phyloP scores from a whole-genome alignment of 768 basidiomycete species.

The Xanthoconium stramineum region DNA sequence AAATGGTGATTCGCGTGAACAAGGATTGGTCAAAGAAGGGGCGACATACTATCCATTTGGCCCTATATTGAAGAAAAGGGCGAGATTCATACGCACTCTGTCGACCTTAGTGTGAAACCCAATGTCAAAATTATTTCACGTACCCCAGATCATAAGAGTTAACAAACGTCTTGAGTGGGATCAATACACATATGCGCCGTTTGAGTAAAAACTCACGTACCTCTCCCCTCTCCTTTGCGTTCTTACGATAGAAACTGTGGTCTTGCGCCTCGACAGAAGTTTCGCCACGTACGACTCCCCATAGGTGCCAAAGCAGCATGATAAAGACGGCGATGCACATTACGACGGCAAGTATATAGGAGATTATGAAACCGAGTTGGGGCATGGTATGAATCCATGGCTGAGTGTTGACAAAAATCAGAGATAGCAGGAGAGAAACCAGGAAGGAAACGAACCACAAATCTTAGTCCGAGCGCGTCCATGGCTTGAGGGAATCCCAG shows the following conservation, averaged over 20 bases:
- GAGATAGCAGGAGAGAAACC: not conserved
- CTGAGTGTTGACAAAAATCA: constrained; percentile 13
- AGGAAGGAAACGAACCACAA: constrained; percentile 33
- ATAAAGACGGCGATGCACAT: constrained; percentile 71
- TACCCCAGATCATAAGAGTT: constrained; percentile 93
- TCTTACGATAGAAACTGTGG: constrained; percentile 68
- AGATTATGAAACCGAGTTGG: constrained; percentile 62
- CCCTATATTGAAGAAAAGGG: constrained; percentile 86
- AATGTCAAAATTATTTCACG: constrained; percentile 14
- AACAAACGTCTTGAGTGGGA: constrained; percentile 57
- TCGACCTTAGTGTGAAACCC: not conserved
- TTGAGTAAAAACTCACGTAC: constrained; percentile 36
- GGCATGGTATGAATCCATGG: constrained; percentile 66
- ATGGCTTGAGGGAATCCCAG: constrained; percentile 65
- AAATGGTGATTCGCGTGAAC: not conserved
- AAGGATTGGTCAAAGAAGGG: not conserved
- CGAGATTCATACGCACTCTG: constrained; percentile 60
- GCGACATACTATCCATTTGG: constrained; percentile 74
- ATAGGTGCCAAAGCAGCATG: constrained; percentile 74
- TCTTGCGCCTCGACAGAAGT: constrained; percentile 92
- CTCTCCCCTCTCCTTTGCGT: constrained; percentile 67
- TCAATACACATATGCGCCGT: not conserved
- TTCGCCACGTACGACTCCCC: constrained; percentile 69
- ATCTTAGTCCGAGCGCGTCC: constrained; percentile 54
- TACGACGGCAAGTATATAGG: constrained; percentile 72